phyloP scores from a whole-genome alignment of 768 basidiomycete species.

The Pholiota conissans region DNA sequence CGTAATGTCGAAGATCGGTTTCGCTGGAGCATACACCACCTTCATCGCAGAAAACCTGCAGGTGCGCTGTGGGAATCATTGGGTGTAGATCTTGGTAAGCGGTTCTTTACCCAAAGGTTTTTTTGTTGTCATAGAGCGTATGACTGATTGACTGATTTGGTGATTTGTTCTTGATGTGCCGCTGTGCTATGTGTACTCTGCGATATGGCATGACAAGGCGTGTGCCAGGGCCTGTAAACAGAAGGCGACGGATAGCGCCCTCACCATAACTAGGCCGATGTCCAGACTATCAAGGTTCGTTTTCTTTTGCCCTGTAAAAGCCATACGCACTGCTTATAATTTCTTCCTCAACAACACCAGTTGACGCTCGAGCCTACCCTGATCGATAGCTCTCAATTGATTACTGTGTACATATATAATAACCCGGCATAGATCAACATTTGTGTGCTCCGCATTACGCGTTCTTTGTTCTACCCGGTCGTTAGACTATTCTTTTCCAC shows the following conservation, averaged over 20 bases:
- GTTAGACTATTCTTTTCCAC: background rate
- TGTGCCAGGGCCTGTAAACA: slow-evolving; percentile 69
- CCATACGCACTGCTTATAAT: background rate
- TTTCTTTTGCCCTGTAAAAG: background rate
- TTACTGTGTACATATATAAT: no score
- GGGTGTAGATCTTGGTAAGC: slow-evolving; percentile 91
- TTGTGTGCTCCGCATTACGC: no score
- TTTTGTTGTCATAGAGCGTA: no score
- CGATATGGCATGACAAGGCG: slow-evolving; percentile 88
- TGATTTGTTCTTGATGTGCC: slow-evolving; percentile 61
- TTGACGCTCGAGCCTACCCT: slow-evolving; percentile 58
- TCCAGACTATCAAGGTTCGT: slow-evolving; percentile 72
- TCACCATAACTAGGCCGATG: slow-evolving; percentile 73
- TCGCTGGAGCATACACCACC: slow-evolving; percentile 89
- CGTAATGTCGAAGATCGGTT: slow-evolving; percentile 85
- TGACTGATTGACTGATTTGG: background rate
- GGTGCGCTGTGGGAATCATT: slow-evolving; percentile 74
- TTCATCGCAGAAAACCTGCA: slow-evolving; percentile 92
- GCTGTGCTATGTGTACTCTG: slow-evolving; percentile 91
- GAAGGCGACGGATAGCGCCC: slow-evolving; percentile 65
- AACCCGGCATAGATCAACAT: no score
- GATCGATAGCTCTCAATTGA: slow-evolving; percentile 29
- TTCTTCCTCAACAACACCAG: slow-evolving; percentile 27
- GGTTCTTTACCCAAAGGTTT: background rate
- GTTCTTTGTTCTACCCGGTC: background rate